phyloP scores from a whole-genome alignment of 139 green algal genomes.

The Deuterostichococcus epilithicus region DNA sequence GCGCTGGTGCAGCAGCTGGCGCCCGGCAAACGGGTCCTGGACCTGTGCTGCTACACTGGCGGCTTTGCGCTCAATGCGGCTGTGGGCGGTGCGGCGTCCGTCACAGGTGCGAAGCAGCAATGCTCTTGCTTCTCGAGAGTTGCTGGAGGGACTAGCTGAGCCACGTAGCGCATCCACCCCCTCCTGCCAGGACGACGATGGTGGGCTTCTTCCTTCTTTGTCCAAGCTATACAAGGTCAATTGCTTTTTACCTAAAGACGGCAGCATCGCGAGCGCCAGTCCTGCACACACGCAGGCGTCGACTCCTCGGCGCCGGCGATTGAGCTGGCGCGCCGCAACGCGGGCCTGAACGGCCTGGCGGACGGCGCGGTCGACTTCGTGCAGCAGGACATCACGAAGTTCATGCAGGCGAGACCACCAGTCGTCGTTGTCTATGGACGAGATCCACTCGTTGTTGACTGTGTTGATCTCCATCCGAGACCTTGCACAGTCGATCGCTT shows the following conservation, averaged over 20 bases:
- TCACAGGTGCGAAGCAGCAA: conserved; percentile 36
- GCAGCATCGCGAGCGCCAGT: too few species aligned
- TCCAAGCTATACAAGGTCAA: too few species aligned
- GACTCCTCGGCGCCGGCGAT: conserved; percentile 69
- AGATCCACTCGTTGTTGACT: too few species aligned
- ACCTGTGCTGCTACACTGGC: conserved; percentile 90
- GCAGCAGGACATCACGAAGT: conserved; percentile 55
- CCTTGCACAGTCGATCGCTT: too few species aligned
- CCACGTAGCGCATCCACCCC: too few species aligned
- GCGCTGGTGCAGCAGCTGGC: conserved; percentile 54
- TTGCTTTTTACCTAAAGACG: too few species aligned
- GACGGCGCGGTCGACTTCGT: conserved; percentile 43
- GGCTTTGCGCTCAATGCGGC: conserved; percentile 58
- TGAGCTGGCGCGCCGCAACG: conserved; percentile 65
- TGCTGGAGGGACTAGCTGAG: too few species aligned
- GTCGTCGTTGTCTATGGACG: neutral
- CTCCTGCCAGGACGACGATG: too few species aligned
- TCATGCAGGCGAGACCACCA: conserved; percentile 52
- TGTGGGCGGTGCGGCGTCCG: conserved; percentile 48
- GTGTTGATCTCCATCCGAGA: too few species aligned
- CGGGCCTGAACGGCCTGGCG: conserved; percentile 68
- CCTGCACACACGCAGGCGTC: conserved; percentile 33
- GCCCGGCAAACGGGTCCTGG: conserved; percentile 56
- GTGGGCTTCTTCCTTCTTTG: too few species aligned
- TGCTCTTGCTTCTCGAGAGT: neutral